These are phyloP conservation scores for Diplodia scrobiculata DNA, from an alignment of 2,329 filamentous ascomycete species.

Conservation along the genomic window DNA sequence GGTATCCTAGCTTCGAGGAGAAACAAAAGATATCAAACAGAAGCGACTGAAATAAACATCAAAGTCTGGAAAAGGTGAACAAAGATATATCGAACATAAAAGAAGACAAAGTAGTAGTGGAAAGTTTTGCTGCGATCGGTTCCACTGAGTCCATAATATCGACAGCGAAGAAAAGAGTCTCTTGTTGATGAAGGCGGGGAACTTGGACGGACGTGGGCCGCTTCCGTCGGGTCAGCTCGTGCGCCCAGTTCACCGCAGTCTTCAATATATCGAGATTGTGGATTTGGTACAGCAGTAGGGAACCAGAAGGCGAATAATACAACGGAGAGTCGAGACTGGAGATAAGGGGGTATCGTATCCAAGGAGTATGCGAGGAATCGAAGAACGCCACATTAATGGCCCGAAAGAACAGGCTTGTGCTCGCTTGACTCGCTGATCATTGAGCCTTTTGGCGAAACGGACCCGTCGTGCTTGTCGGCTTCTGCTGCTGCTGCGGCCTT, in stretches of 20 bases:
- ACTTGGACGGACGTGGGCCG: not conserved
- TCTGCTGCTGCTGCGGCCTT: slow-evolving; percentile 49
- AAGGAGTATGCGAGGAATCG: slow-evolving; percentile 14
- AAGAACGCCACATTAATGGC: slow-evolving; percentile 15
- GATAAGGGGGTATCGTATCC: slow-evolving; percentile 22
- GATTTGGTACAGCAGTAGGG: slow-evolving; percentile 16
- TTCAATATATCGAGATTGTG: not conserved
- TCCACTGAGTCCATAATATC: slow-evolving; percentile 11
- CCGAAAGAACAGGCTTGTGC: slow-evolving; percentile 26
- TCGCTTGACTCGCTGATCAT: slow-evolving; percentile 26
- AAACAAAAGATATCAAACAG: slow-evolving; percentile 1
- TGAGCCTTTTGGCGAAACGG: slow-evolving; percentile 26
- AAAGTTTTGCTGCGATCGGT: slow-evolving; percentile 16
- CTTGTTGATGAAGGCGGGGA: not conserved
- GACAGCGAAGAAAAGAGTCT: slow-evolving; percentile 14
- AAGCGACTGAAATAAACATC: slow-evolving; percentile 9
- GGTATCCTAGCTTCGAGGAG: slow-evolving; percentile 14
- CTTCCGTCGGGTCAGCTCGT: not conserved
- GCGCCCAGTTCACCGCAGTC: not conserved
- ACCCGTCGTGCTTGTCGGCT: slow-evolving; percentile 35
- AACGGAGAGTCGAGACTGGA: slow-evolving; percentile 15
- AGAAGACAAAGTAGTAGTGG: not conserved
- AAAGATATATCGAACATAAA: slow-evolving; percentile 15
- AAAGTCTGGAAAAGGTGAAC: not conserved
- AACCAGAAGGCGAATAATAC: slow-evolving; percentile 16